phyloP scores from a whole-genome alignment of 163 green algal genomes.

The Dunaliella salina region DNA sequence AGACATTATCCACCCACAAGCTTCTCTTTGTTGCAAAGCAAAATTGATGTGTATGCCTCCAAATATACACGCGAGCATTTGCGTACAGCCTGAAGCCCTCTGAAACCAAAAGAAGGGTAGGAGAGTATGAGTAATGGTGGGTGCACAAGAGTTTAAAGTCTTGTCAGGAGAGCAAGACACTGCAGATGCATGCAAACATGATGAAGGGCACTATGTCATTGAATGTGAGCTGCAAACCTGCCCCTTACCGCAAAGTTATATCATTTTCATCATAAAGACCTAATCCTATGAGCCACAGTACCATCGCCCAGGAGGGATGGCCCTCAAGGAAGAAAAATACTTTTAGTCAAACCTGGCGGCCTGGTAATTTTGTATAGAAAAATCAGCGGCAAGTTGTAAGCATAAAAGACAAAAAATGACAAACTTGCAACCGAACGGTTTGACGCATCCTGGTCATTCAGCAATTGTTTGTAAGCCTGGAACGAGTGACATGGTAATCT shows the following conservation, averaged over 20 bases:
- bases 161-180: not conserved
- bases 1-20: conserved; percentile 54
- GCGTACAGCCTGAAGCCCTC: conserved; percentile 82
- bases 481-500: no score
- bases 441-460: no score
- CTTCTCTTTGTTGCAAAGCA: conserved; percentile 78
- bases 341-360: no score
- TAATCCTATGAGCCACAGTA: conserved; percentile 88
- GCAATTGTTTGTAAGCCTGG: no score
- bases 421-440: no score
- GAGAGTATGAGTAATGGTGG: not conserved
- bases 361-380: no score
- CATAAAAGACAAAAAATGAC: no score
- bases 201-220: not conserved
- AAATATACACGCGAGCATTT: conserved; percentile 81
- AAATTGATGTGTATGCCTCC: conserved; percentile 94
- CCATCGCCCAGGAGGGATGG: conserved; percentile 35
- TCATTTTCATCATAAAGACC: conserved; percentile 90
- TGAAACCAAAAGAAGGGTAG: conserved; percentile 23
- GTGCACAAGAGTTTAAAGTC: not conserved
- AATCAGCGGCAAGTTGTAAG: no score
- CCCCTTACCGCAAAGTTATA: conserved; percentile 80
- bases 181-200: not conserved
- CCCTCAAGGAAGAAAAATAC: no score
- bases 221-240: not conserved